Conservation (phyloP, 2,329 filamentous ascomycete genomes). For the Cryphonectria nitschkei region DNA sequence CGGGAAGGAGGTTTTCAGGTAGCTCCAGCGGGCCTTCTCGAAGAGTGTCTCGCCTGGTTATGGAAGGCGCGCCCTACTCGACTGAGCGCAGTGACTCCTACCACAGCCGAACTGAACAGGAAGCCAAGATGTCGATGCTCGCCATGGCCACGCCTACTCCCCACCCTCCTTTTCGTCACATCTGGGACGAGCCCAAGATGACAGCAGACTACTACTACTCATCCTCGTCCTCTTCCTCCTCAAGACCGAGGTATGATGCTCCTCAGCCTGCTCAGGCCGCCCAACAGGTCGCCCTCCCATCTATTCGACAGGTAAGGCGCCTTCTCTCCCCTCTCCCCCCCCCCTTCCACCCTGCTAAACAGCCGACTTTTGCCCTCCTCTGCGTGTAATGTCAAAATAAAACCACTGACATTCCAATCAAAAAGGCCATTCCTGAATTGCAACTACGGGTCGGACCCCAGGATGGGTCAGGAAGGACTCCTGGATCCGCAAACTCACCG, state of each 20-base stretch:
- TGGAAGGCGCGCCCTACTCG: slow-evolving; percentile 47
- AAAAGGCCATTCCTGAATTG: slow-evolving; percentile 54
- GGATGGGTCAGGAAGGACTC: slow-evolving; percentile 39
- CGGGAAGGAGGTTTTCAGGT: slow-evolving; percentile 13
- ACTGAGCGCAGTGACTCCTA: slow-evolving; percentile 36
- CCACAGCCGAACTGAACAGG: slow-evolving; percentile 34
- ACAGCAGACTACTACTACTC: slow-evolving; percentile 39
- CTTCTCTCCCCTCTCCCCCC: background rate
- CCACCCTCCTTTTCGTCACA: slow-evolving; percentile 46
- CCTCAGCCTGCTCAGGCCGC: slow-evolving; percentile 30
- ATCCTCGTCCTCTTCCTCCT: slow-evolving; percentile 12
- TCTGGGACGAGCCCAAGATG: slow-evolving; percentile 44
- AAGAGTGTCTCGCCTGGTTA: slow-evolving; percentile 33
- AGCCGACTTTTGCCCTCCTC: too few relatives aligned
- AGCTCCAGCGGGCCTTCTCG: slow-evolving; percentile 7
- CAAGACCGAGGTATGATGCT: slow-evolving; percentile 43
- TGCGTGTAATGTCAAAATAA: background rate
- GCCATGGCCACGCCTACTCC: slow-evolving; percentile 50
- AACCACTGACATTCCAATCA: slow-evolving; percentile 29
- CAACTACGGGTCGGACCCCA: slow-evolving; percentile 40
- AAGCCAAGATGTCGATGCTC: slow-evolving; percentile 54
- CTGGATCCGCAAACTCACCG: slow-evolving; percentile 42
- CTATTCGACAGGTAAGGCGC: slow-evolving; percentile 54
- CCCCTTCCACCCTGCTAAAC: background rate
- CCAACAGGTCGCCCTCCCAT: slow-evolving; percentile 49